Evolutionary conservation across 2,329 filamentous ascomycete genomes (phyloP).

Genomic region (Fulvia fulva): DNA sequence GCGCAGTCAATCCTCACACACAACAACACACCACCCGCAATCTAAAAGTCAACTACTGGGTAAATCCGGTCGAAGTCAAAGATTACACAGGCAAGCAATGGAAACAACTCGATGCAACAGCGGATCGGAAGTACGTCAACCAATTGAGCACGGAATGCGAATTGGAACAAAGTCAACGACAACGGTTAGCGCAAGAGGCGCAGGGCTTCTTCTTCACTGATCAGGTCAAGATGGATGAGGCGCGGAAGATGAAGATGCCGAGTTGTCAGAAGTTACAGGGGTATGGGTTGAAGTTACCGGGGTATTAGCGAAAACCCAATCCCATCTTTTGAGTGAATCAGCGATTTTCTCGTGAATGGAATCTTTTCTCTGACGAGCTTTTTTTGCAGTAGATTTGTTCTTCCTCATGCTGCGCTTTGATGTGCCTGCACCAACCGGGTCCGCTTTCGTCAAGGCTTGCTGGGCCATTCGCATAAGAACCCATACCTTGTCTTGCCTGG

Average conservation of each 20-base stretch:
- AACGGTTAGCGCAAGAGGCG: conserved; percentile 69
- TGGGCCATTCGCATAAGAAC: too few species aligned
- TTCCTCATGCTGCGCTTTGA: too few species aligned
- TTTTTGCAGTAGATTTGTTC: too few species aligned
- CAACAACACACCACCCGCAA: conserved; percentile 66
- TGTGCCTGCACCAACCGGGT: too few species aligned
- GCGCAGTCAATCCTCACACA: conserved; percentile 66
- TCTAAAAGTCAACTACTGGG: conserved; percentile 75
- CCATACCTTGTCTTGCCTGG: too few species aligned
- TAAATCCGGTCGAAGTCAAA: conserved; percentile 73
- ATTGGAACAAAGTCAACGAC: conserved; percentile 62
- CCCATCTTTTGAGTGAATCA: too few species aligned
- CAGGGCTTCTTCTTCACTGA: conserved; percentile 86
- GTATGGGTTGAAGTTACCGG: conserved; percentile 38
- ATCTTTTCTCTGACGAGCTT: too few species aligned
- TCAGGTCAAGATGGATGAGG: conserved; percentile 70
- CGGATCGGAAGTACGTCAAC: conserved; percentile 69
- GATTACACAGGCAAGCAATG: conserved; percentile 68
- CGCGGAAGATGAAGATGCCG: conserved; percentile 58
- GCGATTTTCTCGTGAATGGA: too few species aligned
- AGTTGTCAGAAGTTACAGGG: conserved; percentile 55
- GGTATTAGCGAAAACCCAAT: conserved; percentile 11
- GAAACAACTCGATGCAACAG: conserved; percentile 68
- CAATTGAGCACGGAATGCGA: conserved; percentile 69
- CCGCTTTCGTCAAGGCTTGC: too few species aligned